Base-by-base conservation (phyloP, 2,329 filamentous ascomycete genomes). In the Pseudogymnoascus sp. region DNA sequence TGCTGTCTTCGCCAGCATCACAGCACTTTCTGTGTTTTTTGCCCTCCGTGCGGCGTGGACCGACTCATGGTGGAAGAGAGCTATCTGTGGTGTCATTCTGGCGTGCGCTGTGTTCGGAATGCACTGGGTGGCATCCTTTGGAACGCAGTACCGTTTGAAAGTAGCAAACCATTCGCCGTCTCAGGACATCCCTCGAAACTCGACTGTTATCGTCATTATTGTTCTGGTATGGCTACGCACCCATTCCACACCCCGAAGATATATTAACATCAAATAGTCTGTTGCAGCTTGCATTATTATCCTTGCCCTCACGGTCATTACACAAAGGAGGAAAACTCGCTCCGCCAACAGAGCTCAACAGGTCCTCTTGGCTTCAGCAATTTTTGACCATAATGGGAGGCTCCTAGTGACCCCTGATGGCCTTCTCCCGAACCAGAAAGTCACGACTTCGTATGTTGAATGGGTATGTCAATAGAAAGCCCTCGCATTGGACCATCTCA, bases 81-180 rank as follows among this genome's bases (percentile, higher is more conserved):
- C 81, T 8, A 68, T 86, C 2, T 89, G 86, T 63, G 87, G 87
- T 8, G 74, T 84, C 50, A 73, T 92, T 16, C 79, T 95, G 39
- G 88, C 89, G 7, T 78, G 82, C 14, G 89, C 88, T 39, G 88
- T 94, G 2, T 92, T 87, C 8, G 89, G 89, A 1, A 94, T 95
- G 90, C 90, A 95, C 74, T 95, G 90, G 88, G 87, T 87, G 61
- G 90, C 88, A 33, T 81, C 87, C 3, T 80, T 83, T 9, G 89
- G 89, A 14, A 94, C 89, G 3, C 71, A 74, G 7, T 94, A 92
- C 71, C 79, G 79, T 43, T 73, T 90, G 59, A 73, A 80, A 65
- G 70, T 78, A 47, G 71, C 80, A 59, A 76, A 77, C 57, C 65
- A 75, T 33, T 67, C 65, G 35, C 63, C 71, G 12, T 72, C 69